Conservation (phyloP, 2,329 filamentous ascomycete genomes). For the Fusarium stilboides region DNA sequence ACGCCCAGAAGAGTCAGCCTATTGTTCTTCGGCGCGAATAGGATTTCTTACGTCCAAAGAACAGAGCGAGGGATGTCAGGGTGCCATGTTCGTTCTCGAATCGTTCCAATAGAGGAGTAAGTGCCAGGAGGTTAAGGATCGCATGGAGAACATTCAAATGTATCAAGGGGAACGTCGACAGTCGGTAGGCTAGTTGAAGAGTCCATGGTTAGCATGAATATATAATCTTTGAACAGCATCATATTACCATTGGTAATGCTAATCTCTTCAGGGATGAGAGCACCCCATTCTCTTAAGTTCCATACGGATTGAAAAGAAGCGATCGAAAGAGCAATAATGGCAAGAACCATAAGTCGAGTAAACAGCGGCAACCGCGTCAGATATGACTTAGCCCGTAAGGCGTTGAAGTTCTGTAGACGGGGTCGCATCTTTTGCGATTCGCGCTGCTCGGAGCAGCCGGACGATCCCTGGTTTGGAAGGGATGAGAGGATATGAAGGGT, state of each 20-base stretch:
- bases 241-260: slow-evolving; percentile 75
- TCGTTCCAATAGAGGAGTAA: slow-evolving; percentile 90
- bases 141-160: slow-evolving; percentile 87
- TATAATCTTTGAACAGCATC: background rate
- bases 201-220: slow-evolving; percentile 16
- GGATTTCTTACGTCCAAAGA: slow-evolving; percentile 85
- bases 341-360: slow-evolving; percentile 78
- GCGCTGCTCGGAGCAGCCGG: slow-evolving; percentile 47
- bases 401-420: slow-evolving; percentile 70
- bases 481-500: background rate
- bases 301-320: slow-evolving; percentile 78
- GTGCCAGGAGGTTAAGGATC: slow-evolving; percentile 82
- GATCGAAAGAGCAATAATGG: slow-evolving; percentile 76
- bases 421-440: slow-evolving; percentile 51
- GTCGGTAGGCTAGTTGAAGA: slow-evolving; percentile 79
- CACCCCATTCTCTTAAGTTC: slow-evolving; percentile 82
- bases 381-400: slow-evolving; percentile 83
- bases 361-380: slow-evolving; percentile 88
- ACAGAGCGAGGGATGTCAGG: slow-evolving; percentile 86
- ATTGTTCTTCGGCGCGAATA: background rate
- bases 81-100: slow-evolving; percentile 96
- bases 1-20: slow-evolving; percentile 32
- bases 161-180: slow-evolving; percentile 93
- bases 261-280: slow-evolving; percentile 83
- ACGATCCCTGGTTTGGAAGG: slow-evolving; percentile 24